Conservation (phyloP, 2,329 filamentous ascomycete species). For the Clarireedia paspali region DNA sequence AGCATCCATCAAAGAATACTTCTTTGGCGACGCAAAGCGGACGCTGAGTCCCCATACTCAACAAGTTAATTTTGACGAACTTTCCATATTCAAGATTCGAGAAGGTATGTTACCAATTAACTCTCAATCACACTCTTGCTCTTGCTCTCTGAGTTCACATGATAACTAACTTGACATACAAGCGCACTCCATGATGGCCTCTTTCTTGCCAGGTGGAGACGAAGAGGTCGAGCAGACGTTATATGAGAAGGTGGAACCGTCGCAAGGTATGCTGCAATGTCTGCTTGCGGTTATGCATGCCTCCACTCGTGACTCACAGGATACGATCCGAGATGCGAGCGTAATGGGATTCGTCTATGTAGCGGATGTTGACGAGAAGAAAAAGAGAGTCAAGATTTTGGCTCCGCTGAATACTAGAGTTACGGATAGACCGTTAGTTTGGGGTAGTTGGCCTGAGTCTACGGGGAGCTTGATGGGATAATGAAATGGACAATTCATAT, state of each 20-base stretch:
- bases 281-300: conserved; percentile 81
- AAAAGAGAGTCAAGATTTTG: conserved; percentile 71
- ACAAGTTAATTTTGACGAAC: conserved; percentile 66
- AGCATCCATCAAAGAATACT: conserved; percentile 80
- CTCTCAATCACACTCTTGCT: not conserved
- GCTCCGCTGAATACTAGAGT: conserved; percentile 77
- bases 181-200: conserved; percentile 25
- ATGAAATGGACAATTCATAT: not conserved
- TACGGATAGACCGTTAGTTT: conserved; percentile 71
- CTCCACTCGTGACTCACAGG: conserved; percentile 57
- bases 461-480: conserved; percentile 25
- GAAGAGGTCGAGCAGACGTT: conserved; percentile 30
- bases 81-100: conserved; percentile 65
- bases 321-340: conserved; percentile 69
- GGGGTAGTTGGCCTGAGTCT: conserved; percentile 81
- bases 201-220: conserved; percentile 28
- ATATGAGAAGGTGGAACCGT: conserved; percentile 58
- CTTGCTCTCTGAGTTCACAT: not conserved
- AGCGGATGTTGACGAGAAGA: conserved; percentile 80
- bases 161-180: conserved; percentile 10
- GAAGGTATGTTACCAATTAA: conserved; percentile 39
- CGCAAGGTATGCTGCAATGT: conserved; percentile 66
- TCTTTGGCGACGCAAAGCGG: conserved; percentile 74
- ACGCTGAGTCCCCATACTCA: conserved; percentile 84
- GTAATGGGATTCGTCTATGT: conserved; percentile 93